Percentiles rank a stretch among this genome's conserved stretches.
phyloP scores from a whole-genome alignment of 2,329 filamentous ascomycete species.

The Claviceps humidiphila region DNA sequence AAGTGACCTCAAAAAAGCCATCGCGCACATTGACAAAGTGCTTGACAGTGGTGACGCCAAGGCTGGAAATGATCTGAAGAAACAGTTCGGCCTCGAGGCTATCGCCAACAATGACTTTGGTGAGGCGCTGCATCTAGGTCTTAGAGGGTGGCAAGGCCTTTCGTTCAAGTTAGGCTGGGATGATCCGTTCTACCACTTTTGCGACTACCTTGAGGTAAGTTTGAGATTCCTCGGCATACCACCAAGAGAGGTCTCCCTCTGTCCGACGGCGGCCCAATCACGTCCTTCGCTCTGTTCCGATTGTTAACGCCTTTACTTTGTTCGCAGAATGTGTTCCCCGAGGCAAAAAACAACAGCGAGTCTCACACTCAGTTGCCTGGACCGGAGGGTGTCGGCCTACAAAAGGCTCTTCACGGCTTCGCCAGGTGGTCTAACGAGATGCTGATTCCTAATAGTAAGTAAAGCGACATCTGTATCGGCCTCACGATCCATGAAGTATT shows the following conservation, averaged over 20 bases:
- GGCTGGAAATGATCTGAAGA: constrained; percentile 26
- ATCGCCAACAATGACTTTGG: constrained; percentile 35
- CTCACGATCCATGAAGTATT: background rate
- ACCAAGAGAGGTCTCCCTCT: too few species aligned
- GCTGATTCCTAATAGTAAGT: background rate
- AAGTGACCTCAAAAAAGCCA: constrained; percentile 39
- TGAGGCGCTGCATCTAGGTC: constrained; percentile 13
- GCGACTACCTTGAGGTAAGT: too few species aligned
- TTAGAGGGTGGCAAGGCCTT: background rate
- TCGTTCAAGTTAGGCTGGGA: too few species aligned
- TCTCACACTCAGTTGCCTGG: constrained; percentile 2
- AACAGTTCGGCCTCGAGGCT: constrained; percentile 28
- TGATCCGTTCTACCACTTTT: too few species aligned
- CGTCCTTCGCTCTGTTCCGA: background rate
- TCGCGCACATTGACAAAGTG: constrained; percentile 34
- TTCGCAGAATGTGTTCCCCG: constrained; percentile 25
- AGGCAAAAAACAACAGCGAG: background rate
- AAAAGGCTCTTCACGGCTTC: constrained; percentile 39
- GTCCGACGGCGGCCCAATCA: constrained; percentile 16
- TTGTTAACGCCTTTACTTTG: background rate
- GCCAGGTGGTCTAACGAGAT: constrained; percentile 37
- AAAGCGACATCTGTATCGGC: background rate
- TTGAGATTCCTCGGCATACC: too few species aligned
- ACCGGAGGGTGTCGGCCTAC: constrained; percentile 33
- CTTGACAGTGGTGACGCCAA: constrained; percentile 22